A percentile compares a stretch with the other conserved stretches of the same genome.
phyloP scores from a whole-genome alignment of 768 basidiomycete genomes.

The Artomyces pyxidatus region DNA sequence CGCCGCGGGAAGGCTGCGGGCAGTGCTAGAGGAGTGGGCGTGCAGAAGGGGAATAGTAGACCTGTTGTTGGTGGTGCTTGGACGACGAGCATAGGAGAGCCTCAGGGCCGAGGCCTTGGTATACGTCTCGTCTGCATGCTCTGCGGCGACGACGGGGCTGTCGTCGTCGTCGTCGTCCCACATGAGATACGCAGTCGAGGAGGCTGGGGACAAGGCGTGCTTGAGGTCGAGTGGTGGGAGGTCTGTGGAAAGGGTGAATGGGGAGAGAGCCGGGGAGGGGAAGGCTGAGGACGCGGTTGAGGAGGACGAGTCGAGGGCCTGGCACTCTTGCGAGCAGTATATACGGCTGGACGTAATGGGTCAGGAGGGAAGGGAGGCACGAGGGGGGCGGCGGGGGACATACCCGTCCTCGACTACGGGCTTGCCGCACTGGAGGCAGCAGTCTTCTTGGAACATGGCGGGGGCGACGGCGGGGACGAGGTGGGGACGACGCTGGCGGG shows the following conservation, averaged over 20 bases:
- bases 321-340: conserved; percentile 18
- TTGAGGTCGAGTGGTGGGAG: conserved; percentile 11
- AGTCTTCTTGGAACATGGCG: conserved; percentile 21
- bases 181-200: conserved; percentile 4
- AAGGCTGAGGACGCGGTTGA: conserved; percentile 17
- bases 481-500: too few relatives aligned
- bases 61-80: conserved; percentile 16
- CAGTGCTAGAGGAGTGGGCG: conserved; percentile 7
- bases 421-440: conserved; percentile 22
- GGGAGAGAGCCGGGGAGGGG: conserved; percentile 15
- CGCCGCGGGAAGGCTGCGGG: conserved; percentile 2
- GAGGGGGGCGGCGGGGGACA: conserved; percentile 10
- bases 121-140: conserved; percentile 1
- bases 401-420: conserved; percentile 15
- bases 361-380: conserved; percentile 11
- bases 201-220: conserved; percentile 1
- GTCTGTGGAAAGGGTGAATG: conserved; percentile 4
- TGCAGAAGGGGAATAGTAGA: conserved; percentile 17
- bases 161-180: conserved; percentile 16
- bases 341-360: conserved; percentile 15
- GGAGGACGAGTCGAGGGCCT: conserved; percentile 16
- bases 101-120: background rate
- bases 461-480: background rate
- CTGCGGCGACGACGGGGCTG: conserved; percentile 1
- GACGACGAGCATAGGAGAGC: conserved; percentile 17